Conservation (phyloP, 345 rosid species). For the Chamaenerion angustifolium region DNA sequence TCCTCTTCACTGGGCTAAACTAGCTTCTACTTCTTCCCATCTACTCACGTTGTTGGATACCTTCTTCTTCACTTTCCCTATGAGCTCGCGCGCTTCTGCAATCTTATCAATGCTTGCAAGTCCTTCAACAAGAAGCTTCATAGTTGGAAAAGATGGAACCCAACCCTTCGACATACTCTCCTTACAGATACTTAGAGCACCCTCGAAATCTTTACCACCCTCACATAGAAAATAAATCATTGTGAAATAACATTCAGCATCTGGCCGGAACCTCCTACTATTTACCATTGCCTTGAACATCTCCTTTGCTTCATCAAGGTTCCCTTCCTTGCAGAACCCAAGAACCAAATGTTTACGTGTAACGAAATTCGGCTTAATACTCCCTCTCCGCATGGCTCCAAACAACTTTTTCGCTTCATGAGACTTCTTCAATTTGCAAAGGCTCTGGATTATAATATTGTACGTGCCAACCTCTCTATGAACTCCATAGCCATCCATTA, state of each 20-base stretch:
- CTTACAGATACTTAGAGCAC: conserved; percentile 39
- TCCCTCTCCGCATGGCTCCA: conserved; percentile 32
- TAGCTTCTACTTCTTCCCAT: conserved; percentile 83
- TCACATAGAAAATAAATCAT: conserved; percentile 44
- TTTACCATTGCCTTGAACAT: conserved; percentile 46
- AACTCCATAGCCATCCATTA: conserved; percentile 42
- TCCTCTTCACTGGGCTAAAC: conserved; percentile 32
- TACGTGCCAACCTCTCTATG: conserved; percentile 25
- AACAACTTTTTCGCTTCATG: conserved; percentile 50
- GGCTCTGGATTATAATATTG: conserved; percentile 50
- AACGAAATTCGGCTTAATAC: conserved; percentile 33
- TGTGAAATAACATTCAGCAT: conserved; percentile 39
- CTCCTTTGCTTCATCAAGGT: conserved; percentile 49
- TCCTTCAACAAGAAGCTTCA: conserved; percentile 61
- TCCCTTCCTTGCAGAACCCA: conserved; percentile 56
- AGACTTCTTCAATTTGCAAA: conserved; percentile 48
- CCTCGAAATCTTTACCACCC: conserved; percentile 42
- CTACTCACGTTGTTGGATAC: conserved; percentile 29
- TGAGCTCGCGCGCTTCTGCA: conserved; percentile 46
- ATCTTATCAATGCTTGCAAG: conserved; percentile 36
- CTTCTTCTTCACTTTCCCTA: conserved; percentile 38
- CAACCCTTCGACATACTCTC: conserved; percentile 56
- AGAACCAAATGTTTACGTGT: conserved; percentile 48
- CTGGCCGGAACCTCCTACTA: conserved; percentile 36
- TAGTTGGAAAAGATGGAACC: conserved; percentile 48